Base-by-base conservation (phyloP, 2,329 filamentous ascomycete genomes). In the Cladophialophora chaetospira region DNA sequence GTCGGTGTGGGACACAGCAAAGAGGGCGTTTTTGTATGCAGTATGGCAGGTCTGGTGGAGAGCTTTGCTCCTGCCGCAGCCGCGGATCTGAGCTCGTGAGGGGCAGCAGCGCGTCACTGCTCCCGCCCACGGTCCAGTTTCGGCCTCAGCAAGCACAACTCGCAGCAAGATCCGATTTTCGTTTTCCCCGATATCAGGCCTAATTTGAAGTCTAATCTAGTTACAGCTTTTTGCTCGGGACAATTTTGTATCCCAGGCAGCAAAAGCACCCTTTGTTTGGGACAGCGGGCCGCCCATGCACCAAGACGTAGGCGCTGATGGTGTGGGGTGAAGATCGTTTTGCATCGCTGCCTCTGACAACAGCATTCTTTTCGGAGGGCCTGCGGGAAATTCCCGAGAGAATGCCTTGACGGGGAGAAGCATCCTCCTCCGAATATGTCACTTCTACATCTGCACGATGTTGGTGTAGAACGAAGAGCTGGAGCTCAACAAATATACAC, bases 51-150 rank as follows among this genome's bases (percentile, higher is more conserved):
- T 19, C 21, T n/a, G 15, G 8, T 40, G 36, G 15, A 40, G 36
- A 40, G 36, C 36, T 40, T 40, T 19, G 23, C 3, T 2, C 6
- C 17, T 21, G 5, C 23, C 36, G 10, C 36, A 40, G 15, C 36
- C 36, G 36, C 36, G 36, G 36, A 40, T 40, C n/a, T n/a, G 21
- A 44, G 42, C 42, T 44, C 42, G 11, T 23, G 46, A 36, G 46
- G 46, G 46, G 46, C 46, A 49, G 33, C 46, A 38, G 21, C 11
- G 10, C 25, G 46, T 33, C 15, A 23, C 31, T 47, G 21, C 10
- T 19, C 36, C n/a, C 8, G 29, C 29, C 8, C 29, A n/a, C 42
- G 42, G 42, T 4, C 19, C 23, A 25, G 21, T 15, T 17, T 44
- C 42, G 42, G 42, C 13, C 42, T 15, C 42, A 28, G 17, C 42